phyloP scores from a whole-genome alignment of 108 stramenopile species.

The Tribonema minus region DNA sequence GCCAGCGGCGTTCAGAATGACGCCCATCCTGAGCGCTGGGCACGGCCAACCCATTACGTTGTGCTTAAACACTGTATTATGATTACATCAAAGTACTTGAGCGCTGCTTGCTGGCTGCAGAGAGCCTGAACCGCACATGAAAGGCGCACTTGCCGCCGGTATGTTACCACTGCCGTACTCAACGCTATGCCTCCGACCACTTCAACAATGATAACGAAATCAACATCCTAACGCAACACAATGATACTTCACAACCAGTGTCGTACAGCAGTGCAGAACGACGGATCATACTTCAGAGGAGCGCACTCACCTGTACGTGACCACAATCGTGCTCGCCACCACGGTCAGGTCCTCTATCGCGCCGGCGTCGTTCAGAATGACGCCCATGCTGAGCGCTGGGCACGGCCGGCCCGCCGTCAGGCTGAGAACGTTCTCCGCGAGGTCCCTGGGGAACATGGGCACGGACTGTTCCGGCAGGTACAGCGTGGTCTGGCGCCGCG shows the following conservation, averaged over 20 bases:
- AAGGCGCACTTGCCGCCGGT: no score
- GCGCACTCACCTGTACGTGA: background rate
- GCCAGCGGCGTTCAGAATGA: conserved; percentile 11
- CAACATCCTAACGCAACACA: no score
- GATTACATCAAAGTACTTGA: no score
- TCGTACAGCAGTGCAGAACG: no score
- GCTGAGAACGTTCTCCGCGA: background rate
- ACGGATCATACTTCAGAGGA: no score
- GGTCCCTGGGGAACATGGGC: conserved; percentile 29
- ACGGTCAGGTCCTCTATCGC: conserved; percentile 9
- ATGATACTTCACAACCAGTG: no score
- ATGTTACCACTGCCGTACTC: no score
- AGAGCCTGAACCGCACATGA: no score
- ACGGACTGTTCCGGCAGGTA: conserved; percentile 79
- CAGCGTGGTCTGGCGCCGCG: conserved; percentile 77
- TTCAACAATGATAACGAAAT: no score
- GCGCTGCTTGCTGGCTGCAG: no score
- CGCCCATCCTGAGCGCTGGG: conserved; percentile 30
- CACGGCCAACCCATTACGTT: background rate
- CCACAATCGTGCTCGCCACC: background rate
- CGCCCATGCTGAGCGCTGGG: conserved; percentile 31
- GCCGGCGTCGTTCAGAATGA: conserved; percentile 16
- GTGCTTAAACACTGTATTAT: background rate
- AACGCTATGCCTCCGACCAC: no score
- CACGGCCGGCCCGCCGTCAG: background rate